Evolutionary conservation across 169 alveolate genomes (phyloP).

Genomic region (Plasmodium falciparum): DNA sequence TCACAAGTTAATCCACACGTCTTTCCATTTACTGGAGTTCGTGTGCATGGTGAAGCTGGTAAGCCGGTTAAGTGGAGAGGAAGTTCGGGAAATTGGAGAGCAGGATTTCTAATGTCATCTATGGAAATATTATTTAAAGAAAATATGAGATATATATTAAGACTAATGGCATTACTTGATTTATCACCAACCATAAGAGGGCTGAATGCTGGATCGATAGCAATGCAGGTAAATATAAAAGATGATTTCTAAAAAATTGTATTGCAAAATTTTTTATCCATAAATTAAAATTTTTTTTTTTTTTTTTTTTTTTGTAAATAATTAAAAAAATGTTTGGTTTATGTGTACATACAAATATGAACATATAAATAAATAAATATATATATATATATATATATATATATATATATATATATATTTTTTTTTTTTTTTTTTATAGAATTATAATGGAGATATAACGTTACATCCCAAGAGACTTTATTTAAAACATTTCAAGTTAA

Average conservation of each 20-base stretch:
- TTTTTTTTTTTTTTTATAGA: too few relatives aligned
- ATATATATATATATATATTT: not conserved
- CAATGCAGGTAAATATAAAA: slow-evolving; percentile 76
- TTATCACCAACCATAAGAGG: slow-evolving; percentile 83
- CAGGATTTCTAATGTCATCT: slow-evolving; percentile 80
- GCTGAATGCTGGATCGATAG: slow-evolving; percentile 80
- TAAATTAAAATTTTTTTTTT: not conserved
- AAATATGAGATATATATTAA: slow-evolving; percentile 74
- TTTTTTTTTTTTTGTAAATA: too few relatives aligned
- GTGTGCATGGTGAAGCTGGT: slow-evolving; percentile 84
- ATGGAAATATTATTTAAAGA: slow-evolving; percentile 81
- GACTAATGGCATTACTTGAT: slow-evolving; percentile 82
- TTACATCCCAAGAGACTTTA: slow-evolving; percentile 77
- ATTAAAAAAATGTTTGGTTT: not conserved
- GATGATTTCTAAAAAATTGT: not conserved
- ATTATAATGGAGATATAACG: slow-evolving; percentile 83
- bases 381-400: not conserved
- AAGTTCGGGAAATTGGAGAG: slow-evolving; percentile 78
- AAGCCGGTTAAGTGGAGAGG: slow-evolving; percentile 83
- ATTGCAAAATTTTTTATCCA: not conserved
- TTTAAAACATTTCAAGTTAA: slow-evolving; percentile 69
- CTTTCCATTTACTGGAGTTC: slow-evolving; percentile 80
- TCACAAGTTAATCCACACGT: slow-evolving; percentile 82
- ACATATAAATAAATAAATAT: not conserved
- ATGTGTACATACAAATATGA: not conserved